Conservation (phyloP, 164 flowering plant species). For the Nymphaea thermarum region DNA sequence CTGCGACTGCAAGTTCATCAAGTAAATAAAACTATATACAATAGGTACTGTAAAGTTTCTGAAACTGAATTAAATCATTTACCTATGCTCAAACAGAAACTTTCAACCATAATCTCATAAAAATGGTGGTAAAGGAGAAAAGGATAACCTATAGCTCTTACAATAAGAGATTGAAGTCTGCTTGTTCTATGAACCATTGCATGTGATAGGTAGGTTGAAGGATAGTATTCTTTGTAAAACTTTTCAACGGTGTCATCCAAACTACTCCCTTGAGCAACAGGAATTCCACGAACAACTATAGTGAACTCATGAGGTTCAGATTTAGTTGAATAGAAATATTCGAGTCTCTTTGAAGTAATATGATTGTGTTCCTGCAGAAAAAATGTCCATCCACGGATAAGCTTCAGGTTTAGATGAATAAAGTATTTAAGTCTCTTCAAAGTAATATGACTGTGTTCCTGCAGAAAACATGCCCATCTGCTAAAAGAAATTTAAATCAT, state of each 20-base stretch:
- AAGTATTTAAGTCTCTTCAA: too few species aligned
- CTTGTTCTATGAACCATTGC: constrained; percentile 52
- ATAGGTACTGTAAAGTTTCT: background rate
- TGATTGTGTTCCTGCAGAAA: constrained; percentile 69
- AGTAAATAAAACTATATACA: too few species aligned
- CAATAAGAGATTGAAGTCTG: constrained; percentile 53
- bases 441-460: too few species aligned
- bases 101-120: background rate
- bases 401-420: too few species aligned
- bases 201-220: constrained; percentile 73
- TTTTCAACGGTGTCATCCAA: constrained; percentile 56
- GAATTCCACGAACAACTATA: constrained; percentile 68
- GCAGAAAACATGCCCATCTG: too few species aligned
- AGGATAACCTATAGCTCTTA: constrained; percentile 22
- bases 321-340: constrained; percentile 52
- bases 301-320: constrained; percentile 88
- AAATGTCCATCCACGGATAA: background rate
- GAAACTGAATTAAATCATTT: background rate
- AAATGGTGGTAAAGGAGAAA: background rate
- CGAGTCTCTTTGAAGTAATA: constrained; percentile 57
- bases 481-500: too few species aligned
- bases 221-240: constrained; percentile 61
- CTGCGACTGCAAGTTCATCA: background rate
- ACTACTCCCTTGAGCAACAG: constrained; percentile 37
- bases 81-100: background rate